Evolutionary conservation across 768 basidiomycete species (phyloP).

Genomic region (Gyrodon lividus): DNA sequence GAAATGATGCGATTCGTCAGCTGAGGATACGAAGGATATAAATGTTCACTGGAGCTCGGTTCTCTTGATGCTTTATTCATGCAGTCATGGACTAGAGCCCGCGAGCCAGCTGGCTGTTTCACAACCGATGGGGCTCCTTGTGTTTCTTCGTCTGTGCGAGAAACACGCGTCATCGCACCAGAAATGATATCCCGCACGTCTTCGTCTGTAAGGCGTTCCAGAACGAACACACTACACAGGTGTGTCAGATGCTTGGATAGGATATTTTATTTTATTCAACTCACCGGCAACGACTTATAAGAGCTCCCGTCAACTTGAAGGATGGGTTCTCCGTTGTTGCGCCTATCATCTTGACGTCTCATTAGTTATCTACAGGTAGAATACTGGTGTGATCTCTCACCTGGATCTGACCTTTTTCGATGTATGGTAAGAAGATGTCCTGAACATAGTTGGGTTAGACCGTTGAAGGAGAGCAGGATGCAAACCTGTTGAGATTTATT

Average conservation of each 20-base stretch:
- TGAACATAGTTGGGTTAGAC: slow-evolving; percentile 27
- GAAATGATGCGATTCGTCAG: slow-evolving; percentile 47
- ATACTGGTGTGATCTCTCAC: slow-evolving; percentile 27
- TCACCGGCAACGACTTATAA: slow-evolving; percentile 76
- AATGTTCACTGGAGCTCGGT: slow-evolving; percentile 10
- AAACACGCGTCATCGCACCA: slow-evolving; percentile 46
- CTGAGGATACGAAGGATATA: slow-evolving; percentile 33
- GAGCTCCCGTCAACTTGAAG: slow-evolving; percentile 72
- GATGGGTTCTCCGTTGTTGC: slow-evolving; percentile 91
- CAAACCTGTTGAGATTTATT: slow-evolving; percentile 66
- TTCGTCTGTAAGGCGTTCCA: slow-evolving; percentile 63
- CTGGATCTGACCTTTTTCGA: slow-evolving; percentile 77
- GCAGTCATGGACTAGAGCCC: slow-evolving; percentile 16
- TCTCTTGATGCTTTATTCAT: slow-evolving; percentile 18
- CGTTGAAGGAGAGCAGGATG: neutral
- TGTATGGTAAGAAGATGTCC: slow-evolving; percentile 79
- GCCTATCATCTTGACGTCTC: slow-evolving; percentile 55
- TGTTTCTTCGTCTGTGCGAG: slow-evolving; percentile 9
- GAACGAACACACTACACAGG: slow-evolving; percentile 62
- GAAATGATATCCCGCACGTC: slow-evolving; percentile 59
- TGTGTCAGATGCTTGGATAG: slow-evolving; percentile 13
- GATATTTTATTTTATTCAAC: slow-evolving; percentile 21
- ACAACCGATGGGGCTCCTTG: neutral
- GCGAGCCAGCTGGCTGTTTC: slow-evolving; percentile 16
- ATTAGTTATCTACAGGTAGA: slow-evolving; percentile 1